phyloP scores from a whole-genome alignment of 805 yeast genomes.

The Candida taoyuanica region DNA sequence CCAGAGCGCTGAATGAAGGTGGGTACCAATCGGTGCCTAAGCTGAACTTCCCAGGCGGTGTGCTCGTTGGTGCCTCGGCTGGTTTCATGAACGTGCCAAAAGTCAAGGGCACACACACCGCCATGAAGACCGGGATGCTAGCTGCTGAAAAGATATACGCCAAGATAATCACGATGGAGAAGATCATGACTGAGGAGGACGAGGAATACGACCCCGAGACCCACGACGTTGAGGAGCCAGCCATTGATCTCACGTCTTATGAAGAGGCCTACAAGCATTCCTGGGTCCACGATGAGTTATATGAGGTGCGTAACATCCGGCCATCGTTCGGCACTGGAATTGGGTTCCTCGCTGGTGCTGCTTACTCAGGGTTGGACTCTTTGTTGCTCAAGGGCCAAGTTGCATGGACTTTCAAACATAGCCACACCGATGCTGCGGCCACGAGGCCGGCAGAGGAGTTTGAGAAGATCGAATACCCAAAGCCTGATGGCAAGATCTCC shows the following conservation, averaged over 20 bases:
- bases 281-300: slow-evolving; percentile 83
- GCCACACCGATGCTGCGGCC: slow-evolving; percentile 62
- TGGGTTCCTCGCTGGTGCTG: slow-evolving; percentile 79
- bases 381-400: slow-evolving; percentile 70
- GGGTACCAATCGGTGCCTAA: slow-evolving; percentile 92
- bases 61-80: slow-evolving; percentile 90
- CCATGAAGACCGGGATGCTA: slow-evolving; percentile 90
- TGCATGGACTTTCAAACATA: slow-evolving; percentile 83
- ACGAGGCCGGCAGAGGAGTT: slow-evolving; percentile 65
- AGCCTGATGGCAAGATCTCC: slow-evolving; percentile 90
- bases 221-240: slow-evolving; percentile 36
- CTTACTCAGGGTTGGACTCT: slow-evolving; percentile 81
- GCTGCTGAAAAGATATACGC: slow-evolving; percentile 84
- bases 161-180: slow-evolving; percentile 41
- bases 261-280: slow-evolving; percentile 65
- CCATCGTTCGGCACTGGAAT: slow-evolving; percentile 80
- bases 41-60: slow-evolving; percentile 93
- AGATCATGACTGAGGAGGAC: slow-evolving; percentile 37
- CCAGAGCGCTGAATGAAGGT: slow-evolving; percentile 96
- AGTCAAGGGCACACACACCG: slow-evolving; percentile 96
- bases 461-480: slow-evolving; percentile 81
- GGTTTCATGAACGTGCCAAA: slow-evolving; percentile 98
- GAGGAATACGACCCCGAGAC: slow-evolving; percentile 37
- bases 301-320: slow-evolving; percentile 83
- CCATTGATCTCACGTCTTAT: slow-evolving; percentile 51